Conservation (phyloP, 1,284 basidiomycete genomes). For the Ceratobasidium sp. region DNA sequence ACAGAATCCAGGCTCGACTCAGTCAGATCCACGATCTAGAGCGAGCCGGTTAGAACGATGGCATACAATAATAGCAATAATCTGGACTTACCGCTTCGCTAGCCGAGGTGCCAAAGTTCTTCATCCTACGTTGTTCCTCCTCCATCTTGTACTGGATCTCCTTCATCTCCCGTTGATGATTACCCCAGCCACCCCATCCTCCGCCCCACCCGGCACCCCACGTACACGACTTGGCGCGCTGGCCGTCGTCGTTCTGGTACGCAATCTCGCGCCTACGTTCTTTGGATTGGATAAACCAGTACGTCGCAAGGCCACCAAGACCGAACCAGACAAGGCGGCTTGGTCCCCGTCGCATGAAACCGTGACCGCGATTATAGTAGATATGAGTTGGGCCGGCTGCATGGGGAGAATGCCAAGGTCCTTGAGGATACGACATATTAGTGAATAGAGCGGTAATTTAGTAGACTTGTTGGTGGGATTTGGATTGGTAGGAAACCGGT, state of each 20-base stretch:
- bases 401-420: constrained; percentile 19
- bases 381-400: constrained; percentile 21
- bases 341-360: constrained; percentile 17
- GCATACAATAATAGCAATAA: neutral
- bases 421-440: constrained; percentile 32
- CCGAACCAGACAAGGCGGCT: constrained; percentile 39
- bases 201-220: neutral
- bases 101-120: constrained; percentile 9
- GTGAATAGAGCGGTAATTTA: neutral
- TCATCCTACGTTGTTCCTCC: constrained; percentile 25
- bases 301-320: constrained; percentile 28
- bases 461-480: neutral
- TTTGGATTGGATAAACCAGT: constrained; percentile 33
- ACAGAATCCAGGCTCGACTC: constrained; percentile 37
- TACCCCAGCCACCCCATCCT: constrained; percentile 32
- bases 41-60: neutral
- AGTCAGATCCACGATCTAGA: constrained; percentile 38
- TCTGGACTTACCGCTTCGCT: constrained; percentile 26
- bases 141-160: constrained; percentile 39
- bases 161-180: constrained; percentile 37
- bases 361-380: constrained; percentile 30
- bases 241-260: neutral
- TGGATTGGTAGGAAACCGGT: neutral
- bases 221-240: neutral
- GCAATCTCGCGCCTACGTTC: constrained; percentile 34